phyloP scores from a whole-genome alignment of 2,329 filamentous ascomycete genomes.

The Arthroderma uncinatum region DNA sequence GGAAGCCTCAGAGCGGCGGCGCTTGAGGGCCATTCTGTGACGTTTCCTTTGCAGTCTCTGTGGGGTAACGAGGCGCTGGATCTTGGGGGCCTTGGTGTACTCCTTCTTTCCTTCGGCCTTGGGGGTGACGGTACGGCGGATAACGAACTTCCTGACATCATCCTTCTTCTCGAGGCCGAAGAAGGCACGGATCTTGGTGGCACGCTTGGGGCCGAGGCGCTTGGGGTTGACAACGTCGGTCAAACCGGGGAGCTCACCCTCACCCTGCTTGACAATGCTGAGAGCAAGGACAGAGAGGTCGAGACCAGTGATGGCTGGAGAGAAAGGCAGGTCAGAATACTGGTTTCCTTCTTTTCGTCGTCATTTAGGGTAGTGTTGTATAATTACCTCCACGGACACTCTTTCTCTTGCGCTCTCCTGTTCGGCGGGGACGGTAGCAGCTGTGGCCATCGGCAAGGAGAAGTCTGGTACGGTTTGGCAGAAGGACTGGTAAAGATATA shows the following conservation, averaged over 20 bases:
- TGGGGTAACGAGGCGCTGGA: constrained; percentile 98
- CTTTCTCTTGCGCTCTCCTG: constrained; percentile 99
- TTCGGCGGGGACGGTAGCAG: constrained; percentile 97
- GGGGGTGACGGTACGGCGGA: constrained; percentile 93
- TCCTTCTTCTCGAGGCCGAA: constrained; percentile 99
- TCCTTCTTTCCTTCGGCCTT: constrained; percentile 95
- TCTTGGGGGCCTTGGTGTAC: constrained; percentile 99
- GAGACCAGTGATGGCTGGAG: constrained; percentile 79
- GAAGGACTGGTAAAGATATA: constrained; percentile 48
- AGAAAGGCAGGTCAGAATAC: constrained; percentile 6
- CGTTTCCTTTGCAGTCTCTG: constrained; percentile 99
- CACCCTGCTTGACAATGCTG: constrained; percentile 95
- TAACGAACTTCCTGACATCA: constrained; percentile 99
- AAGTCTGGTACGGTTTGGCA: constrained; percentile 95
- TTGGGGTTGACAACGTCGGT: constrained; percentile 98
- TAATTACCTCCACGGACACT: constrained; percentile 65
- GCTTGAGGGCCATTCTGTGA: constrained; percentile 95
- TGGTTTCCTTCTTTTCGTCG: neutral
- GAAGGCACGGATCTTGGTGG: constrained; percentile 99
- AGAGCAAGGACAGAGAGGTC: constrained; percentile 93
- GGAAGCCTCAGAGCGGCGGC: constrained; percentile 88
- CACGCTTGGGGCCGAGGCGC: constrained; percentile 98
- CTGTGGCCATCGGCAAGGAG: constrained; percentile 90
- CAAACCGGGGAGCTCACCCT: constrained; percentile 82
- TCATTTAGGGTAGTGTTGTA: neutral